Base-by-base conservation (phyloP, 768 basidiomycete species). In the Amanita polypyramis region DNA sequence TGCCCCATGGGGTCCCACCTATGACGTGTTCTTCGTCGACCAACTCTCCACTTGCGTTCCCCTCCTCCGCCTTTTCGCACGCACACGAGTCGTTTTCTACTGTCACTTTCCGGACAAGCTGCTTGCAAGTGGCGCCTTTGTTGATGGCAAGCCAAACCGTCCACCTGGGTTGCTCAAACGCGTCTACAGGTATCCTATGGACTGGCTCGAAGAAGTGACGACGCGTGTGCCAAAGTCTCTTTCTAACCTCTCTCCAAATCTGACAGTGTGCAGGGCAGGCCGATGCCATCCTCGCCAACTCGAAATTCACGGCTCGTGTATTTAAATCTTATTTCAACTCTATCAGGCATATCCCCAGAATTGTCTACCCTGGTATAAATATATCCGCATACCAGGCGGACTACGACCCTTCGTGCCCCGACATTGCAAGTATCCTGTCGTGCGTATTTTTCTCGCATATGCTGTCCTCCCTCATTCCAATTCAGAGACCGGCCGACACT, bases 21-120 rank as follows among this genome's bases (percentile, higher is more conserved):
- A 85, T 57, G 94, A 98, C 59, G 79, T 97, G 17, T 94, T 82
- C 66, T 82, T 98, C 51, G 87, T 97, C 3, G 95, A 98, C 66
- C 96, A 97, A 61, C 79, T 98, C 15, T 92, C 91, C 4, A 91
- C 93, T 1, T 92, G 86, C 54, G 71, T 97, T 20, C 95, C 95
- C 0, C 70, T 96, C 50, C 70, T 99, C 0, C 76, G 88, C 2
- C 57, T 68, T 51, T 57, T 88, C 11, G 76, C 72, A 2, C 70
- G 70, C 17, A 88, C 78, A n/a, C 80, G 90, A 2, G 87, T 95
- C 25, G 83, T 98, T 15, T 98, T 97, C 65, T 98, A 99, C 62
- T 95, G 92, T 55, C 96, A 98, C 62, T 98, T 99, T 55, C 96
- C 95, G 0, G 95, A 99, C 66, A 95, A 95, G 63, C 70, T 98